Base-by-base conservation (phyloP, 2,329 filamentous ascomycete genomes). In the Colletotrichum caudatum region DNA sequence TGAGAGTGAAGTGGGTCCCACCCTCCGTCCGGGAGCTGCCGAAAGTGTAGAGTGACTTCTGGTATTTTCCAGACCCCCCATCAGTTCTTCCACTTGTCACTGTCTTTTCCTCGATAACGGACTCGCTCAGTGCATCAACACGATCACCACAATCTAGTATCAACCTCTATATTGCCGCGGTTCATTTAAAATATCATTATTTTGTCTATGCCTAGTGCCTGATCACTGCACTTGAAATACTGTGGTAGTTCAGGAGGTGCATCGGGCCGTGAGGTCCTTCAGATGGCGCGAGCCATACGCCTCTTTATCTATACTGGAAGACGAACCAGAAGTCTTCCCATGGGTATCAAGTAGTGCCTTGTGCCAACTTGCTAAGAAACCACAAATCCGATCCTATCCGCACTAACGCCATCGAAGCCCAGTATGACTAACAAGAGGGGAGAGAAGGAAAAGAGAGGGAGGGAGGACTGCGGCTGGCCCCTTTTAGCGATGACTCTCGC, bases 401-500 rank as follows among this genome's bases (percentile, higher is more conserved):
- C 44, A 60, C 29, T 29, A 64, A 69, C 69, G 69, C 69, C 69
- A 60, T 50, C 16, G 29, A 60, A 53, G 53, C 54, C 46, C 33
- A 29, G 26, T 16, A 26, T 69, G 51, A 59, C 29, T 33, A 64
- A 64, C 26, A 60, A 39, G 39, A 57, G 20, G 14, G 23, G 26
- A 59, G 20, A 54, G 23, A 50, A 57, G 35, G 20, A 60, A 37
- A 44, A 29, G 35, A 33, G 37, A 33, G 35, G 23, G 14, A 48
- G 20, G 56, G 33, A 58, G 11, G 26, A 23, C 50, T 66, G 41
- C 57, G 51, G 39, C 23, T 62, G 50, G 48, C 16, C 48, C 35
- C 18, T 41, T 35, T 54, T 35, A 72, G 4, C 69, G 65, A 16
- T 65, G 67, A 35, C 57, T 64, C 48, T 74, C 63, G 63, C 71